A percentile compares a stretch with the other conserved stretches of the same genome.
phyloP scores from a whole-genome alignment of 2,329 filamentous ascomycete species.

The Hymenoscyphus repandus region DNA sequence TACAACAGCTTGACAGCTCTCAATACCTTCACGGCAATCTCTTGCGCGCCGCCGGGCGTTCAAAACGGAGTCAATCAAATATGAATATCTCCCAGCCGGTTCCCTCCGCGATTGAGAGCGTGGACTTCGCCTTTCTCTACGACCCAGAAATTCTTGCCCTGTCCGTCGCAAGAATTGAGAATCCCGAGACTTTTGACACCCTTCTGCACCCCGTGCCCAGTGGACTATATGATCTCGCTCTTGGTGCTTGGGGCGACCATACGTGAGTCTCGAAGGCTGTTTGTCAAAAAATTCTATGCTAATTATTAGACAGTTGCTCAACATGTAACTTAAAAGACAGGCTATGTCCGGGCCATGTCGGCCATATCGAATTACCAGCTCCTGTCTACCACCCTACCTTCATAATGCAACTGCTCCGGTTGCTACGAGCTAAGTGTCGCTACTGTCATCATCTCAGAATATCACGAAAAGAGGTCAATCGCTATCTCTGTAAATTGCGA shows the following conservation, averaged over 20 bases:
- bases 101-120: constrained; percentile 74
- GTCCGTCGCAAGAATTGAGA: constrained; percentile 91
- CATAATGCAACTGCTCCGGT: constrained; percentile 81
- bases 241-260: constrained; percentile 85
- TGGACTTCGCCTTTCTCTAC: constrained; percentile 85
- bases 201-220: constrained; percentile 84
- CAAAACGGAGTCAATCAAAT: constrained; percentile 19
- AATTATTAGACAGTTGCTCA: constrained; percentile 59
- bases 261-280: constrained; percentile 49
- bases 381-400: constrained; percentile 96
- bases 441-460: constrained; percentile 88
- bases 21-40: not conserved
- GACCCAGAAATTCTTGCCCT: constrained; percentile 78
- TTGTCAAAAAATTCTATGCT: constrained; percentile 8
- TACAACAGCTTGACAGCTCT: not conserved
- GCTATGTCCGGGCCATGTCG: constrained; percentile 85
- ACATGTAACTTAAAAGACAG: constrained; percentile 83
- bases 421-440: constrained; percentile 81
- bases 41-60: constrained; percentile 3
- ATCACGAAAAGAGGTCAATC: constrained; percentile 68
- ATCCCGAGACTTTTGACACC: constrained; percentile 89
- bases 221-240: constrained; percentile 85
- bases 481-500: constrained; percentile 77
- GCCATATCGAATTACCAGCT: constrained; percentile 90
- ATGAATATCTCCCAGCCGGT: constrained; percentile 79